These are phyloP conservation scores for Zygosaccharomyces lentus DNA, from an alignment of 805 yeast genomes.

Conservation along the genomic window DNA sequence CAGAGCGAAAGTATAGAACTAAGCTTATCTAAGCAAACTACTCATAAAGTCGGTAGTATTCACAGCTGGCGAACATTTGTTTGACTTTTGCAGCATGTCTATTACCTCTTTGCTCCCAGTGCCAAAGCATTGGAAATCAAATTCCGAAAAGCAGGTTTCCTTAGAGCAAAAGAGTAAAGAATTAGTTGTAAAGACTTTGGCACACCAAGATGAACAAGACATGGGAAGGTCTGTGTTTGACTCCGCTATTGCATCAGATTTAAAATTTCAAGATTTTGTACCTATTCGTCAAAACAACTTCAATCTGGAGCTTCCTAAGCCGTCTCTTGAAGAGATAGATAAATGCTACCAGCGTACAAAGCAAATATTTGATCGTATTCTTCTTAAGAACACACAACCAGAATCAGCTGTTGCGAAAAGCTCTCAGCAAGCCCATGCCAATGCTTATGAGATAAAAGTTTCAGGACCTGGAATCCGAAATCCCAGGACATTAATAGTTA, in stretches of 20 bases:
- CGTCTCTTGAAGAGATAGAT: constrained; percentile 44
- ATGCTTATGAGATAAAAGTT: constrained; percentile 42
- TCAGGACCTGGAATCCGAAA: constrained; percentile 31
- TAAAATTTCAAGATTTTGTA: constrained; percentile 52
- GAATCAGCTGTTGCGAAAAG: constrained; percentile 21
- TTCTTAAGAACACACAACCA: constrained; percentile 42
- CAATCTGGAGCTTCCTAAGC: constrained; percentile 40
- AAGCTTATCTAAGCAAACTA: too few species aligned
- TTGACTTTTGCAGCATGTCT: constrained; percentile 12
- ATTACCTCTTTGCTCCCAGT: constrained; percentile 26
- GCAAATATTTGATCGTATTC: constrained; percentile 46
- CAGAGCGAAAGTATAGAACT: neutral
- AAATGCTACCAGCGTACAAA: constrained; percentile 53
- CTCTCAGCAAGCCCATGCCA: constrained; percentile 26
- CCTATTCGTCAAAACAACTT: constrained; percentile 51
- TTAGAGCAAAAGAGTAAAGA: constrained; percentile 4
- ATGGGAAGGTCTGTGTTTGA: constrained; percentile 7
- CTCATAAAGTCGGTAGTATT: too few species aligned
- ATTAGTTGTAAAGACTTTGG: constrained; percentile 7
- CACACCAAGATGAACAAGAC: constrained; percentile 7
- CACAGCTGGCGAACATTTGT: too few species aligned
- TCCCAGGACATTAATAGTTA: constrained; percentile 56
- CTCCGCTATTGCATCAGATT: constrained; percentile 15
- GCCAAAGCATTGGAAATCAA: constrained; percentile 15
- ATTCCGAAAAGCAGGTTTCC: neutral